Conservation (phyloP, 1,139 yeast genomes). For the Candida neerlandica region DNA sequence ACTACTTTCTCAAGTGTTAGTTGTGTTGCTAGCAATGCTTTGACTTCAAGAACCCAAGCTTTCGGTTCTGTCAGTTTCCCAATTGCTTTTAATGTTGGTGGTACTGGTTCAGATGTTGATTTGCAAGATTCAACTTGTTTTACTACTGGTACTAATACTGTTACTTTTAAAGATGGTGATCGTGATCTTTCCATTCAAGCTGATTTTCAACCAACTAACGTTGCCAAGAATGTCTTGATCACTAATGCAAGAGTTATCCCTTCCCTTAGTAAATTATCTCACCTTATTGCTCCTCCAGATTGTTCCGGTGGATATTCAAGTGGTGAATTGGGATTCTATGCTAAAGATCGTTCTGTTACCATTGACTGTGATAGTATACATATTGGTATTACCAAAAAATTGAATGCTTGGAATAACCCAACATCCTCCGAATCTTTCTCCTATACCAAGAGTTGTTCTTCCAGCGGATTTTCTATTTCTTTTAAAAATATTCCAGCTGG, state of each 20-base stretch:
- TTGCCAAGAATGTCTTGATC: background rate
- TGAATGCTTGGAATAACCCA: conserved; percentile 25
- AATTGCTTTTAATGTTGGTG: conserved; percentile 28
- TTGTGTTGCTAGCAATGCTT: conserved; percentile 24
- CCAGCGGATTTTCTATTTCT: conserved; percentile 13
- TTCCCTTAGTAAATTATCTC: conserved; percentile 16
- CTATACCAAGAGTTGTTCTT: conserved; percentile 18
- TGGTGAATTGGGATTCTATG: conserved; percentile 87
- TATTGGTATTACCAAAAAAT: conserved; percentile 20
- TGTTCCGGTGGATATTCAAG: conserved; percentile 52
- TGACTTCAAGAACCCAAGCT: conserved; percentile 11
- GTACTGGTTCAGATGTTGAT: conserved; percentile 20
- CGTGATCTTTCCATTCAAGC: background rate
- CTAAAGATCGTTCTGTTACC: conserved; percentile 83
- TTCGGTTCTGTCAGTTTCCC: conserved; percentile 26
- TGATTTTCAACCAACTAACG: conserved; percentile 5
- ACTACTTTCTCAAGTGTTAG: conserved; percentile 26
- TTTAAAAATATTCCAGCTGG: conserved; percentile 31
- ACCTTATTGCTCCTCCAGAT: conserved; percentile 19
- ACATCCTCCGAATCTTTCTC: conserved; percentile 13
- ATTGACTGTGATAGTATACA: conserved; percentile 22
- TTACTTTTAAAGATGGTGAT: conserved; percentile 27
- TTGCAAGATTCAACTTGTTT: conserved; percentile 20
- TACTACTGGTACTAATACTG: conserved; percentile 24
- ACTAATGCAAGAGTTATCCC: conserved; percentile 15